Evolutionary conservation across 208 protist genomes (phyloP).

Genomic region (Tritrichomonas musculus): DNA sequence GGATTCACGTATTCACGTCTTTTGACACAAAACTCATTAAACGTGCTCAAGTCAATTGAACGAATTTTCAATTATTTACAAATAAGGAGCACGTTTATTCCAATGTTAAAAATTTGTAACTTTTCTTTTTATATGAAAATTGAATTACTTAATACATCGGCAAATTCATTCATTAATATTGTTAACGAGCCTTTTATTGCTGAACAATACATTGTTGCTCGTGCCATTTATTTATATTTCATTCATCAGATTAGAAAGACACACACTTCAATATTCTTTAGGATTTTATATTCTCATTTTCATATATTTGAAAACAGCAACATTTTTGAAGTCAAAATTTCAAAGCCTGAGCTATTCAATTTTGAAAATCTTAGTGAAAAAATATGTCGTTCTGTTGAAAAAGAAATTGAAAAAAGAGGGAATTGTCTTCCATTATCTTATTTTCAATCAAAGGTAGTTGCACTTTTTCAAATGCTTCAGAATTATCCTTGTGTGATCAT

Average conservation of each 20-base stretch:
- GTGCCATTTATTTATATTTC: neutral
- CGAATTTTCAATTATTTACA: neutral
- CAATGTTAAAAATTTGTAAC: neutral
- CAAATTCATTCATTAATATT: neutral
- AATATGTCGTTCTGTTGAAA: neutral
- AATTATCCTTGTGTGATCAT: neutral
- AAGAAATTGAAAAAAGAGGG: neutral
- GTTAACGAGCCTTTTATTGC: neutral
- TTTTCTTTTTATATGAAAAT: neutral
- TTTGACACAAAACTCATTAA: neutral
- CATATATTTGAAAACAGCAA: neutral
- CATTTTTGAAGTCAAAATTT: neutral
- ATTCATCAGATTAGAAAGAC: neutral
- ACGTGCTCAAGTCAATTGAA: neutral
- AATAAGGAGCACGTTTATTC: neutral
- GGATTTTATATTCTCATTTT: neutral
- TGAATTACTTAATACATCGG: neutral
- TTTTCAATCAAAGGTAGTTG: neutral
- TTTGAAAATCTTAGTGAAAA: neutral
- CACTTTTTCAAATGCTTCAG: neutral
- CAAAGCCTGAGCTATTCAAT: neutral
- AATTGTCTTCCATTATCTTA: neutral
- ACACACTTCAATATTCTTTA: neutral
- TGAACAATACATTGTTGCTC: conserved; percentile 14
- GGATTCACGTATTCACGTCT: neutral